A percentile compares a stretch with the other conserved stretches of the same genome.
These are phyloP conservation scores for Monilinia fructigena DNA, from an alignment of 2,329 filamentous ascomycete genomes.

Conservation along the genomic window DNA sequence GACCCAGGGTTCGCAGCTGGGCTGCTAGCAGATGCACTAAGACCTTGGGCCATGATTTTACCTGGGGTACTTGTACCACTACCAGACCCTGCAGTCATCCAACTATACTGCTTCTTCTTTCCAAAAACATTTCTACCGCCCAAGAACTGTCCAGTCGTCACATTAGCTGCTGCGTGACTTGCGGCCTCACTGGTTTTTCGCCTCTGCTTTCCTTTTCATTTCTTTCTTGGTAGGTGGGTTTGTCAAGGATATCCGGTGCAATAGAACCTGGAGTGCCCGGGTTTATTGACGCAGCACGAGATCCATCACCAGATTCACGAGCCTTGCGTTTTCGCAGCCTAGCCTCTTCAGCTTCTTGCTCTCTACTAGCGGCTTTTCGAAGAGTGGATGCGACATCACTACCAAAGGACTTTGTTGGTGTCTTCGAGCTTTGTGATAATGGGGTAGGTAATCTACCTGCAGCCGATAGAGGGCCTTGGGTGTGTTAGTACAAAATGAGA, in stretches of 20 bases:
- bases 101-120: conserved; percentile 73
- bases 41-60: conserved; percentile 38
- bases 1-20: conserved; percentile 41
- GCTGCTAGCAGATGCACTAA: conserved; percentile 41
- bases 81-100: conserved; percentile 55
- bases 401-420: conserved; percentile 46
- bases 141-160: conserved; percentile 75
- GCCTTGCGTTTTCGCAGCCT: conserved; percentile 59
- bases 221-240: conserved; percentile 85
- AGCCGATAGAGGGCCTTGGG: conserved; percentile 36
- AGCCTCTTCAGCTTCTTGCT: conserved; percentile 71
- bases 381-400: conserved; percentile 51
- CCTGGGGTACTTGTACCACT: conserved; percentile 54
- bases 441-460: conserved; percentile 47
- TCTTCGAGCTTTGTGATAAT: conserved; percentile 49
- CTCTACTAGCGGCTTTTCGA: conserved; percentile 61
- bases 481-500: conserved; percentile 36
- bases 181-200: conserved; percentile 71
- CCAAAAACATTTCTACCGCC: conserved; percentile 60
- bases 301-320: conserved; percentile 53
- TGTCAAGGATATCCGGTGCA: conserved; percentile 63
- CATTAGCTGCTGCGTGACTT: conserved; percentile 78
- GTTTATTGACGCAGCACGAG: conserved; percentile 51
- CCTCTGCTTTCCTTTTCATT: conserved; percentile 70
- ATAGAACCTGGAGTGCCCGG: conserved; percentile 61